Conservation (phyloP, 352 stramenopile species). For the Pythium folliculosum region DNA sequence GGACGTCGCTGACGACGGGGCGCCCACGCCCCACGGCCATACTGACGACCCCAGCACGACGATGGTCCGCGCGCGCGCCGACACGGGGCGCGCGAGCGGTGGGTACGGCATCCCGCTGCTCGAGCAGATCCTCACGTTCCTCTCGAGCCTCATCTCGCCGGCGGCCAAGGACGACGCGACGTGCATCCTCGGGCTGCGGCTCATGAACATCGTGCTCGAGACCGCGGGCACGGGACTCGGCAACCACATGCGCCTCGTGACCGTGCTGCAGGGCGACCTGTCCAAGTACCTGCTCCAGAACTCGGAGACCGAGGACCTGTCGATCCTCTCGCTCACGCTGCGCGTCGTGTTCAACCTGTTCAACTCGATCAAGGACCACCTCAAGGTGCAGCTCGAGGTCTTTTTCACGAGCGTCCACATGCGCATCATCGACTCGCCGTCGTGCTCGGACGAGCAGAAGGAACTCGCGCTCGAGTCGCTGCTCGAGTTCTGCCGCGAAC, state of each 20-base stretch:
- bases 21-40: neutral
- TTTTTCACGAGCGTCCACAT: conserved; percentile 99
- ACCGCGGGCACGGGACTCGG: conserved; percentile 87
- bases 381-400: conserved; percentile 99
- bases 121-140: conserved; percentile 93
- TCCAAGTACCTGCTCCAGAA: conserved; percentile 97
- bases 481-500: conserved; percentile 97
- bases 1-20: neutral
- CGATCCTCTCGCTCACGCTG: conserved; percentile 90
- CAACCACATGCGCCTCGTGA: conserved; percentile 76
- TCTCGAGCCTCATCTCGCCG: conserved; percentile 93
- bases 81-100: neutral
- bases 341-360: conserved; percentile 99
- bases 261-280: conserved; percentile 93
- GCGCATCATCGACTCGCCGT: conserved; percentile 89
- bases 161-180: conserved; percentile 88
- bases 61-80: no score
- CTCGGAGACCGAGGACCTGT: conserved; percentile 94
- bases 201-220: conserved; percentile 98
- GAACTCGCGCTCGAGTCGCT: conserved; percentile 92
- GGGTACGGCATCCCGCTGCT: conserved; percentile 89
- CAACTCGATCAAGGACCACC: conserved; percentile 98
- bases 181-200: conserved; percentile 89
- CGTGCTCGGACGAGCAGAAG: conserved; percentile 82
- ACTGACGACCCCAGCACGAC: neutral